These are phyloP conservation scores for Klebsormidium nitens DNA, from an alignment of 139 green algal species.

Conservation along the genomic window DNA sequence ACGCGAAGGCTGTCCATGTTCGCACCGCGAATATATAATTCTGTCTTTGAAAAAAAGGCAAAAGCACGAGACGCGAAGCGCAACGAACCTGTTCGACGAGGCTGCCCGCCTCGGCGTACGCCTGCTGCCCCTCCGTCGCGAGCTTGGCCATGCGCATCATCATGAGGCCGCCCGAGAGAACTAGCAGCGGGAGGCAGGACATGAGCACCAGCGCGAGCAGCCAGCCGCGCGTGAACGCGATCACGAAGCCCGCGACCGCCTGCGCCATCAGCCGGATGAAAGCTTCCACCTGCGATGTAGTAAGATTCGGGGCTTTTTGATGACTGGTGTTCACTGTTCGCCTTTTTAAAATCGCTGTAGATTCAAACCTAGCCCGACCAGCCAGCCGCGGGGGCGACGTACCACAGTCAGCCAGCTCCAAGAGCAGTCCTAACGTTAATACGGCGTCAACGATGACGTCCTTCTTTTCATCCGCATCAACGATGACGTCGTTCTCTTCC, in stretches of 20 bases:
- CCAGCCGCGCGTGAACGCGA: slow-evolving; percentile 61
- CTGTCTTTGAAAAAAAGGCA: no score
- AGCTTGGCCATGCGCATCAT: slow-evolving; percentile 1
- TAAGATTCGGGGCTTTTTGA: no score
- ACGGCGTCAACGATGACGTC: not conserved
- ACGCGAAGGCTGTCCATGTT: no score
- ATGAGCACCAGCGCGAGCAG: slow-evolving; percentile 72
- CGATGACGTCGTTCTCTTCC: not conserved
- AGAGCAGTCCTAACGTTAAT: not conserved
- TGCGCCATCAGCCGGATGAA: slow-evolving; percentile 30
- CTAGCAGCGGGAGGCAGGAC: slow-evolving; percentile 55
- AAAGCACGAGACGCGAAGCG: no score
- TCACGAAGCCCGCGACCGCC: slow-evolving; percentile 44
- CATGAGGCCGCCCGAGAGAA: slow-evolving; percentile 13
- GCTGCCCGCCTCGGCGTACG: slow-evolving; percentile 19
- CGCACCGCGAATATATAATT: no score
- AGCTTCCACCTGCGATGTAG: slow-evolving; percentile 23
- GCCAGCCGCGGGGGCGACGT: no score
- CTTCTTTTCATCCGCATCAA: not conserved
- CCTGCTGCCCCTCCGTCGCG: slow-evolving; percentile 21
- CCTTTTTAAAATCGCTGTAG: no score
- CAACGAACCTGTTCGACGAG: no score
- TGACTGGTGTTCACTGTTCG: no score
- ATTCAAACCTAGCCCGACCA: no score
- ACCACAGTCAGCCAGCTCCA: no score